Base-by-base conservation (phyloP, 495 filamentous ascomycete genomes). In the Wilcoxina mikolae region DNA sequence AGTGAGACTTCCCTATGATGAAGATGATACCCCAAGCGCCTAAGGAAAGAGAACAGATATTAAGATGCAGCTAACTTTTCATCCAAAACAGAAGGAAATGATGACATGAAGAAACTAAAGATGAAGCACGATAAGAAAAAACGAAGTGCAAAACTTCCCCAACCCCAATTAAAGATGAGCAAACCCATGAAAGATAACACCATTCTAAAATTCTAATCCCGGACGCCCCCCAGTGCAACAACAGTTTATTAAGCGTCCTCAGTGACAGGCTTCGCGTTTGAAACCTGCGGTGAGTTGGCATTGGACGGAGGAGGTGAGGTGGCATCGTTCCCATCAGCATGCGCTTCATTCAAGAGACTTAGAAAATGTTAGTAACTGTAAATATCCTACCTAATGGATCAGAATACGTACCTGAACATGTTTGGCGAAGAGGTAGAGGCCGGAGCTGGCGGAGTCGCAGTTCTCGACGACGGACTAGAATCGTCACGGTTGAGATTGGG, bases 381-480 rank as follows among this genome's bases (percentile, higher is more conserved):
- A 57, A 61, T 46, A 20, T 46, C 28, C 24, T 39, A 24, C 27
- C 48, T 42, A 10, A 20, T 48, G 46, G n/a, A 20, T n/a, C 24
- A 49, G 22, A 28, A 39, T 39, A 71, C 78, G 72, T 74, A 94
- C 91, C 86, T 87, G 74, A 91, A 98, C 59, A 87, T 80, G 71
- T 95, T 98, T 51, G 77, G 74, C 55, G 83, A 80, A 31, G 83
- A 76, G 33, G 79, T 73, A 45, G 81, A 74, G 59, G 81, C 76
- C 69, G 82, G 54, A 74, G 79, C 69, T 55, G 87, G 83, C 23
- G 87, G 87, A 53, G 90, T 95, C 61, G 82, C 83, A 56, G 84
- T 91, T 60, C 91, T 82, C 51, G 89, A 95, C 53, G 85, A 88
- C 47, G 81, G 77, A 56, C 77, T 80, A 58, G 82, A 85, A 62